These are phyloP conservation scores for Eucalyptus coolabah DNA, from an alignment of 345 rosid species.

Conservation along the genomic window DNA sequence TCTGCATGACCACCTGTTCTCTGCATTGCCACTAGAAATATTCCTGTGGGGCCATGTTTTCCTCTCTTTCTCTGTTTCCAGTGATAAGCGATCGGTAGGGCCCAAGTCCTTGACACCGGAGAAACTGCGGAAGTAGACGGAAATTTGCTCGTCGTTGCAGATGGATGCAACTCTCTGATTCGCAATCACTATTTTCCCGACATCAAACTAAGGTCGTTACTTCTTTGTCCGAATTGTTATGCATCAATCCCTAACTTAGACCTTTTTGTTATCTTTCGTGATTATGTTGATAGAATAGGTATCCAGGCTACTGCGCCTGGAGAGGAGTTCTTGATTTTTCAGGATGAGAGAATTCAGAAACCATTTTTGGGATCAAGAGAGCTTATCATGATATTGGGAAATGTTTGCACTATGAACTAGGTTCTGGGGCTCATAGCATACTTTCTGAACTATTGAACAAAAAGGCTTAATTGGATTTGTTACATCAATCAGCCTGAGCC, in stretches of 20 bases:
- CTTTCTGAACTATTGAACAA: too few species aligned
- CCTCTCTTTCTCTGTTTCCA: slow-evolving; percentile 36
- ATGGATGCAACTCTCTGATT: slow-evolving; percentile 54
- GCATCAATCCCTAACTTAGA: not conserved
- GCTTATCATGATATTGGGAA: too few species aligned
- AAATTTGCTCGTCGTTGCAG: slow-evolving; percentile 64
- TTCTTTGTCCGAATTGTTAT: not conserved
- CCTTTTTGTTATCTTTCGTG: not conserved
- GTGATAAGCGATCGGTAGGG: slow-evolving; percentile 23
- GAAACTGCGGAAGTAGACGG: slow-evolving; percentile 35
- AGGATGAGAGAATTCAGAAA: too few species aligned
- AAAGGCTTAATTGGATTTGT: too few species aligned
- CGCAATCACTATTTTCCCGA: slow-evolving; percentile 41
- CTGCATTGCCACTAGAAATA: slow-evolving; percentile 28
- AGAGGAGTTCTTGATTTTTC: not conserved
- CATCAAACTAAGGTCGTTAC: slow-evolving; percentile 44
- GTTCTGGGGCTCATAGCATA: too few species aligned
- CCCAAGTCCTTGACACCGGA: slow-evolving; percentile 23
- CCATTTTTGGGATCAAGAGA: too few species aligned
- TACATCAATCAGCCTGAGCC: too few species aligned
- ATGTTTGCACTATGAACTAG: too few species aligned
- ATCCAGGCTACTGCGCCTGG: not conserved
- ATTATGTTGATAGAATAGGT: too few species aligned
- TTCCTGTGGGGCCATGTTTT: slow-evolving; percentile 53
- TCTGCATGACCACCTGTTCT: slow-evolving; percentile 40